Conservation (phyloP, 345 rosid genomes). For the Boechera stricta region DNA sequence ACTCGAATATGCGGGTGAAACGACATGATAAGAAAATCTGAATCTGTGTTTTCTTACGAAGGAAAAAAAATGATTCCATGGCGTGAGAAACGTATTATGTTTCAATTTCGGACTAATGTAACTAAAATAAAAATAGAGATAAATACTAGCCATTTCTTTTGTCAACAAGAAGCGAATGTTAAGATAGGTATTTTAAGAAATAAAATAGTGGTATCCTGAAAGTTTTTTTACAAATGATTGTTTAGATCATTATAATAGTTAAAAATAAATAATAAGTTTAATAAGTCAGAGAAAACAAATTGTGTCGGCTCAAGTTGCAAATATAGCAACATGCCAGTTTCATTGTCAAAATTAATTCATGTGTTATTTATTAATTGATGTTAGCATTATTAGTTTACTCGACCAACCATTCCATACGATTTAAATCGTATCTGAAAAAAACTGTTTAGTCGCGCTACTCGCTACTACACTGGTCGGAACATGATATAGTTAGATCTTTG, state of each 20-base stretch:
- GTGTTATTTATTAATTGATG: conserved; percentile 33
- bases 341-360: conserved; percentile 25
- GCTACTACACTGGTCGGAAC: background rate
- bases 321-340: conserved; percentile 26
- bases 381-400: conserved; percentile 27
- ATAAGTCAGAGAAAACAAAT: conserved; percentile 28
- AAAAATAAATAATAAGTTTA: background rate
- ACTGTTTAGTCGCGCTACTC: background rate
- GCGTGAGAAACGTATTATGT: background rate
- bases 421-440: background rate
- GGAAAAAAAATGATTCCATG: background rate
- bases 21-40: background rate
- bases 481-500: background rate
- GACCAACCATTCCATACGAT: conserved; percentile 21
- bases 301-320: conserved; percentile 43
- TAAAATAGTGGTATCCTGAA: background rate
- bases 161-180: background rate
- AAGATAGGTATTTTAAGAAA: background rate
- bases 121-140: background rate
- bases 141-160: background rate
- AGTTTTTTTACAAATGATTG: background rate
- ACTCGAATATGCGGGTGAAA: conserved; percentile 1
- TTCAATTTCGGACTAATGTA: background rate
- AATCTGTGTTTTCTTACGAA: background rate
- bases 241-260: background rate